Evolutionary conservation across 257 asterid species (phyloP).

Genomic region (Datura wrightii): DNA sequence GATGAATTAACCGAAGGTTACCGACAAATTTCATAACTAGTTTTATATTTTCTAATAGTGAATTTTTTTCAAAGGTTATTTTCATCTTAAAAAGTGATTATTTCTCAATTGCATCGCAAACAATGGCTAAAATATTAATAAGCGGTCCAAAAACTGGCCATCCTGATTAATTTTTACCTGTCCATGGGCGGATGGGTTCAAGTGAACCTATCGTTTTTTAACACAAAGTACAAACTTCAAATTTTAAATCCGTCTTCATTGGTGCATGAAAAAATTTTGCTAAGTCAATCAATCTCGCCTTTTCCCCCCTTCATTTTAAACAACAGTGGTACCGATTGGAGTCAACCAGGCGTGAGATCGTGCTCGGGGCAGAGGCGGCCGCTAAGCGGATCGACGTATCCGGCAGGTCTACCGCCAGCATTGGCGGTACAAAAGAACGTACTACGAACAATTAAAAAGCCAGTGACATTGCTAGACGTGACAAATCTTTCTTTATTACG

Average conservation of each 20-base stretch:
- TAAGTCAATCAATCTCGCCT: not conserved
- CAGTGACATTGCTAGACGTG: conserved; percentile 62
- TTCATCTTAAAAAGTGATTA: not conserved
- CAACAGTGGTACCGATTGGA: conserved; percentile 74
- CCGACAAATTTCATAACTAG: no score
- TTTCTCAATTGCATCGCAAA: not conserved
- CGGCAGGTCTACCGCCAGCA: conserved; percentile 71
- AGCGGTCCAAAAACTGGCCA: not conserved
- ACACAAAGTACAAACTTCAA: not conserved
- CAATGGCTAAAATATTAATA: not conserved
- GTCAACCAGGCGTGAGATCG: conserved; percentile 60
- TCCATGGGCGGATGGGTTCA: not conserved
- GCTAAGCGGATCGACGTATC: conserved; percentile 61
- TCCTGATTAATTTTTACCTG: not conserved
- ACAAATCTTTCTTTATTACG: conserved; percentile 76
- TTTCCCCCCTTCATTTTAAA: not conserved
- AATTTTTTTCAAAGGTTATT: no score
- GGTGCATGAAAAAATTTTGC: not conserved
- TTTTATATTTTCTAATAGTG: no score
- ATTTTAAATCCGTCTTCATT: not conserved
- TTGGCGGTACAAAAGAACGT: conserved; percentile 65
- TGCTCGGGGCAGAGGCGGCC: conserved; percentile 62
- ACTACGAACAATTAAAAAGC: conserved; percentile 54
- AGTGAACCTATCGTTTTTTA: not conserved
- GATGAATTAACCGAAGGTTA: no score